Conservation (phyloP, 1,284 basidiomycete species). For the Trametes pubescens region DNA sequence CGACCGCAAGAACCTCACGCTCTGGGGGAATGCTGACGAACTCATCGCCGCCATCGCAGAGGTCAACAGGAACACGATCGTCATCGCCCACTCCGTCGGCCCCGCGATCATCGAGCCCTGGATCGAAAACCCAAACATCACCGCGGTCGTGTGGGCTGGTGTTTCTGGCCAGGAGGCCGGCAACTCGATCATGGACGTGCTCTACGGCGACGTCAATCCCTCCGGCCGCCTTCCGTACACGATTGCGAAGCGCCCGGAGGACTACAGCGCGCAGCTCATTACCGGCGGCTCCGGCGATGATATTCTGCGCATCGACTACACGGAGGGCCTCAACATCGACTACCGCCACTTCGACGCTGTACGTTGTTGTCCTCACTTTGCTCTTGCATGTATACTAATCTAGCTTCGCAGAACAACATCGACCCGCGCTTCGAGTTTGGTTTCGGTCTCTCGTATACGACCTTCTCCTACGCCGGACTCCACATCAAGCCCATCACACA, state of each 20-base stretch:
- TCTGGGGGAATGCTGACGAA: constrained; percentile 80
- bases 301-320: constrained; percentile 67
- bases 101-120: constrained; percentile 78
- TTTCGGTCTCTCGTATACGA: constrained; percentile 86
- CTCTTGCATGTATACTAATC: constrained; percentile 5
- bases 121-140: constrained; percentile 83
- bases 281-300: constrained; percentile 48
- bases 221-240: constrained; percentile 83
- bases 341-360: constrained; percentile 81
- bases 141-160: constrained; percentile 74
- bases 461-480: constrained; percentile 73
- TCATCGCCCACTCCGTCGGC: constrained; percentile 82
- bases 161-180: constrained; percentile 81
- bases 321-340: constrained; percentile 77
- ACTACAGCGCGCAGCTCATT: constrained; percentile 72
- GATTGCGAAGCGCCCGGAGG: constrained; percentile 71
- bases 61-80: constrained; percentile 81
- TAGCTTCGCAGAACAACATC: constrained; percentile 50
- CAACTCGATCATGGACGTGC: constrained; percentile 76
- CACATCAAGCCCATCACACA: constrained; percentile 49
- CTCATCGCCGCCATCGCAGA: constrained; percentile 67
- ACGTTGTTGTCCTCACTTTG: constrained; percentile 35
- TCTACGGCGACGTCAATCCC: constrained; percentile 78
- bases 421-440: constrained; percentile 82
- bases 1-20: constrained; percentile 83